Percentiles rank a stretch among this genome's conserved stretches.
phyloP scores from a whole-genome alignment of 768 basidiomycete species.

The Trametes cubensis region DNA sequence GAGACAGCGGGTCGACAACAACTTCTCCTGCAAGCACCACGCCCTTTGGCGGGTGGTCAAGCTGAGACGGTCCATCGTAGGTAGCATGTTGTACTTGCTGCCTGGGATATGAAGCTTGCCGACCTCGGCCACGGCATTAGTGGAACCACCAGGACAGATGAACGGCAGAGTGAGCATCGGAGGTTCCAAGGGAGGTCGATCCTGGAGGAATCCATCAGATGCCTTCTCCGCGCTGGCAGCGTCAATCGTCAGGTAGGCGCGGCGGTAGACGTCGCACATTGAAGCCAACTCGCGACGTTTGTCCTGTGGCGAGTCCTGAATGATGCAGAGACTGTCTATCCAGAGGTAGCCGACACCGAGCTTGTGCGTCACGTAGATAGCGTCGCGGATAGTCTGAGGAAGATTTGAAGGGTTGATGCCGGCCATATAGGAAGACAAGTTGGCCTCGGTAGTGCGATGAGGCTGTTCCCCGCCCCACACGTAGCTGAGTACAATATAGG shows the following conservation, averaged over 20 bases:
- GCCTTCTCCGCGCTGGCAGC: neutral
- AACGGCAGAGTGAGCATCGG: neutral
- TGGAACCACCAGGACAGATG: neutral
- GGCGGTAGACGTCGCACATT: neutral
- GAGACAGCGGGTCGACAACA: neutral
- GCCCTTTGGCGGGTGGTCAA: neutral
- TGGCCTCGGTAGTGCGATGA: neutral
- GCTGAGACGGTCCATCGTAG: neutral
- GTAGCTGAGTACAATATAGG: neutral
- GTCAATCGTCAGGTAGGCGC: neutral
- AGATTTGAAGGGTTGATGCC: neutral
- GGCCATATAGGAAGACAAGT: neutral
- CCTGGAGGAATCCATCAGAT: neutral
- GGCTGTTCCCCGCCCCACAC: slow-evolving; percentile 1
- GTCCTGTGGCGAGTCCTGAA: slow-evolving; percentile 6
- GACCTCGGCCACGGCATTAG: neutral
- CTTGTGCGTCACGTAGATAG: neutral
- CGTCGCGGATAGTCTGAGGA: slow-evolving; percentile 5
- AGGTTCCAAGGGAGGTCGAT: neutral
- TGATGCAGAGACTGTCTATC: slow-evolving; percentile 7
- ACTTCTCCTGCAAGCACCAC: slow-evolving; percentile 8
- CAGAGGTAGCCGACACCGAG: neutral
- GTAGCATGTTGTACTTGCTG: neutral
- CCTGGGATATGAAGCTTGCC: neutral
- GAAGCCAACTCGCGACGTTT: neutral